Evolutionary conservation across 352 stramenopile species (phyloP).

Genomic region (Plasmopara muralis): DNA sequence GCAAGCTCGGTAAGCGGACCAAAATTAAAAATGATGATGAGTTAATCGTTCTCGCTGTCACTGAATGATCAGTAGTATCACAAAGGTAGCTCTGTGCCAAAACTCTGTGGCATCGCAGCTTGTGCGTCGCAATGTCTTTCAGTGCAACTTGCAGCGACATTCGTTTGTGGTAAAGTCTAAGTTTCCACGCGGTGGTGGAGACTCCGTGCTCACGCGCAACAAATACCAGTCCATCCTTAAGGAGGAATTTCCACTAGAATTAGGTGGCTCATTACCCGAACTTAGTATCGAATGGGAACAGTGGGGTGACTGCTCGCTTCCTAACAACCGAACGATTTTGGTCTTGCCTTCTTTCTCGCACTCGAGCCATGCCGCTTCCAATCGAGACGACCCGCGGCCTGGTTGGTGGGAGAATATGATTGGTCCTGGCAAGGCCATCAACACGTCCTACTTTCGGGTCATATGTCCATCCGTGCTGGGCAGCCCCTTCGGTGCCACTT

Average conservation of each 20-base stretch:
- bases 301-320: constrained; percentile 68
- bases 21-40: not conserved
- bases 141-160: constrained; percentile 15
- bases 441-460: constrained; percentile 85
- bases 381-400: constrained; percentile 66
- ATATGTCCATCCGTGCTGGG: constrained; percentile 81
- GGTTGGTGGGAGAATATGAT: constrained; percentile 89
- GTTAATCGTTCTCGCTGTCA: not conserved
- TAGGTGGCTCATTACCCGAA: constrained; percentile 51
- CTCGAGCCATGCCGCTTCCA: constrained; percentile 74
- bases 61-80: constrained; percentile 4
- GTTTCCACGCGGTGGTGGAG: constrained; percentile 9
- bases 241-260: constrained; percentile 49
- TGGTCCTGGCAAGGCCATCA: constrained; percentile 77
- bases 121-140: constrained; percentile 6
- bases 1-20: not conserved
- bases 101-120: constrained; percentile 5
- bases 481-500: constrained; percentile 81
- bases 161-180: constrained; percentile 36
- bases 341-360: constrained; percentile 86
- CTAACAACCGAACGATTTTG: constrained; percentile 67
- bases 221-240: constrained; percentile 67
- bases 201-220: constrained; percentile 45
- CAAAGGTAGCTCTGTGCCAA: constrained; percentile 8
- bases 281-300: constrained; percentile 71